Conservation (phyloP, 495 filamentous ascomycete species). For the Pseudoneurospora amorphoporcata region DNA sequence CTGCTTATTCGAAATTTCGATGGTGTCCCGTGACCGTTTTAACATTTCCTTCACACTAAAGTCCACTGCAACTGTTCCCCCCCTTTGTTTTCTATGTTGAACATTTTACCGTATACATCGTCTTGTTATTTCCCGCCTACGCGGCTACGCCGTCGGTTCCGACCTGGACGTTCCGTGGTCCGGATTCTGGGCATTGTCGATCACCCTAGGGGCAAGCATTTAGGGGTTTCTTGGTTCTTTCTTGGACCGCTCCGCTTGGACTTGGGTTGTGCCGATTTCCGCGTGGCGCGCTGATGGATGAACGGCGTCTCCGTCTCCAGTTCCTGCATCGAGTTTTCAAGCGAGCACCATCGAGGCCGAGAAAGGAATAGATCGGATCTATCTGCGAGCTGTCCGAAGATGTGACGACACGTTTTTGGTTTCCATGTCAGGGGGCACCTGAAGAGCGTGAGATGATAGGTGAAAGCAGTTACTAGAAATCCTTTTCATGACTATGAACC, state of each 20-base stretch:
- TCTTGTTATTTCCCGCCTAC: not conserved
- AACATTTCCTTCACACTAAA: too few relatives aligned
- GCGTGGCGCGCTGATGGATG: not conserved
- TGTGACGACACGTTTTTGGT: not conserved
- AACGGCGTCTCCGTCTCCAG: not conserved
- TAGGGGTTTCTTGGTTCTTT: not conserved
- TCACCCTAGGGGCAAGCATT: not conserved
- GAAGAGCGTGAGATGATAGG: not conserved
- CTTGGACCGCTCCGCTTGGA: not conserved
- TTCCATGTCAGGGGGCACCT: not conserved
- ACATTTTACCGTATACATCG: too few relatives aligned
- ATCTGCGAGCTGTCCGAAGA: too few relatives aligned
- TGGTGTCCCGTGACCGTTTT: too few relatives aligned
- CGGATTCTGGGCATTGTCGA: not conserved
- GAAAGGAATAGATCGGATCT: not conserved
- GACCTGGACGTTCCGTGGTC: not conserved
- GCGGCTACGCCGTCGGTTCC: not conserved
- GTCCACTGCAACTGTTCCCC: too few relatives aligned
- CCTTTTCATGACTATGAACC: not conserved
- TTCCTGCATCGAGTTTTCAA: not conserved
- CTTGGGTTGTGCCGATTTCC: not conserved
- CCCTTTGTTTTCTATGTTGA: too few relatives aligned
- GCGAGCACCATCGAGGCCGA: too few relatives aligned
- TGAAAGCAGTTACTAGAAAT: not conserved
- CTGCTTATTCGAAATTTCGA: too few relatives aligned